These are phyloP conservation scores for Eremothecium gossypii DNA, from an alignment of 1,139 yeast species.

Conservation along the genomic window DNA sequence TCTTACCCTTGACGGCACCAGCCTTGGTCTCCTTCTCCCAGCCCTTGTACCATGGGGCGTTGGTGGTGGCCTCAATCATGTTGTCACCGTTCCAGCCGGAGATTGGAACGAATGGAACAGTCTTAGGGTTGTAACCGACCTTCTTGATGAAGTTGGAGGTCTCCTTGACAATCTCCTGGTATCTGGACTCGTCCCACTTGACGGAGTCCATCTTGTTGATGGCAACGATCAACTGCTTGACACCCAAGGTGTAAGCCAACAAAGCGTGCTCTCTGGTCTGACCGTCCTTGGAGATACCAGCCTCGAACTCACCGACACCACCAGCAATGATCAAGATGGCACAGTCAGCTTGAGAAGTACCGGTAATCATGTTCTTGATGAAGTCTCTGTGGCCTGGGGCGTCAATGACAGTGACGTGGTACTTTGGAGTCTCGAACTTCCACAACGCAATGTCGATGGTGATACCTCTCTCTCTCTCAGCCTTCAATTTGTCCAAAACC, in stretches of 20 bases:
- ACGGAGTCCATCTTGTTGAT: constrained; percentile 93
- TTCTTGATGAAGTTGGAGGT: constrained; percentile 83
- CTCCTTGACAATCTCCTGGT: constrained; percentile 76
- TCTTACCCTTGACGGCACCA: constrained; percentile 74
- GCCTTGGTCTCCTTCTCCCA: constrained; percentile 81
- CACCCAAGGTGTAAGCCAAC: constrained; percentile 97
- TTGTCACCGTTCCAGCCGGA: constrained; percentile 94
- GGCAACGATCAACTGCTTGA: constrained; percentile 82
- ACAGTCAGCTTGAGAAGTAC: constrained; percentile 94
- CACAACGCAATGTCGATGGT: constrained; percentile 90
- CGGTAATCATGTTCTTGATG: constrained; percentile 92
- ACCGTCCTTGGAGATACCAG: constrained; percentile 98
- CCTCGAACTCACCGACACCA: constrained; percentile 98
- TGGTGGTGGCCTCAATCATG: constrained; percentile 76
- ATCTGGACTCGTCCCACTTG: constrained; percentile 75
- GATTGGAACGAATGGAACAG: constrained; percentile 86
- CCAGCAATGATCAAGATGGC: constrained; percentile 96
- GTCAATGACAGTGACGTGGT: constrained; percentile 86
- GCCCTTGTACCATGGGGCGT: constrained; percentile 91
- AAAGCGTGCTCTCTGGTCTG: constrained; percentile 98
- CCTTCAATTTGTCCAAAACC: constrained; percentile 93
- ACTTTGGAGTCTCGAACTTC: constrained; percentile 94
- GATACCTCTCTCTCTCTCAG: constrained; percentile 93
- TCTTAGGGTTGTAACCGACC: constrained; percentile 90
- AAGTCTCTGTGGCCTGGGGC: constrained; percentile 97